Evolutionary conservation across 129 eudicot species (phyloP), one percentile per base, ranked within the genome.

Genomic region (Flaveria trinervia): DNA sequence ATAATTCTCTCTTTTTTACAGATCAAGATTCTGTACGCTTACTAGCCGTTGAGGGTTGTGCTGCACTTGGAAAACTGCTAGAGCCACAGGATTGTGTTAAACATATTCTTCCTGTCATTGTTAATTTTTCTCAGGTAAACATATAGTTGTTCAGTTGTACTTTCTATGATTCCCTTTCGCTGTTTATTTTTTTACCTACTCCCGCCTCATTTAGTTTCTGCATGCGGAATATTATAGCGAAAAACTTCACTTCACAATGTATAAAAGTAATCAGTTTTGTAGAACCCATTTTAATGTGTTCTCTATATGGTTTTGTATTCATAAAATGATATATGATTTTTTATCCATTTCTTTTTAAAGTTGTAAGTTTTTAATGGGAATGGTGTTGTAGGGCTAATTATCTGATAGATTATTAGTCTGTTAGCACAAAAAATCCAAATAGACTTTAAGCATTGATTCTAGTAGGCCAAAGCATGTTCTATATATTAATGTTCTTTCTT

Each of bases 21-120:
- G 99, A 95, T 81, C 99, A 95, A 86, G 97, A 91, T 81, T 94
- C 97, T 80, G 98, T 94, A 46, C 96, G 98, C 28, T 78, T 94
- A 44, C 88, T 94, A 68, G 98, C 96, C 62, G 98, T 94, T 83
- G 98, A 94, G 68, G 68, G 68, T 28, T 62, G 68, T 62, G 68
- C 68, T 28, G 68, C 45, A 30, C 68, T 62, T 62, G 68, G 68
- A 20, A 62, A 62, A 22, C 30, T 62, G 68, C 68, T 75, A 62
- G 68, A 62, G 68, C 12, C 68, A 11, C 68, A 62, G 22, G 68
- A 62, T 15, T 62, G 68, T 62, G 68, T 62, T 62, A 30, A 28
- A 26, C 68, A 62, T 28, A 62, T 62, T 62, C 68, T 62, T 62
- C 68, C 68, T 28, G 68, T 62, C 45, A 62, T 62, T 62, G 68